These are phyloP conservation scores for Sugiyamaella qingdaonensis DNA, from an alignment of 805 yeast species.

Conservation along the genomic window DNA sequence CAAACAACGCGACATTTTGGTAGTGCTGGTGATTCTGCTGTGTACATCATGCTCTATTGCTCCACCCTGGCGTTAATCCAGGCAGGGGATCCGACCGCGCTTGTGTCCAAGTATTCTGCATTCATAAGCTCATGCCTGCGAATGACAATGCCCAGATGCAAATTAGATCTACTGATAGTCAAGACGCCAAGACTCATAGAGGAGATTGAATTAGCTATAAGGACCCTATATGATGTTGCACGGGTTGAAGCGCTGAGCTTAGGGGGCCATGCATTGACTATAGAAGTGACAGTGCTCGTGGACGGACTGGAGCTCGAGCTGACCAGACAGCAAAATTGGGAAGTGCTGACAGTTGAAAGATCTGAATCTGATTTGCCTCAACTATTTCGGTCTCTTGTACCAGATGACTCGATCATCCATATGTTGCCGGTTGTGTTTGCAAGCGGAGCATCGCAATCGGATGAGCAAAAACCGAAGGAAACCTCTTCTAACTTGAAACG, in stretches of 20 bases:
- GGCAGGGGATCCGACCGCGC: slow-evolving; percentile 13
- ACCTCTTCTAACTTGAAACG: neutral
- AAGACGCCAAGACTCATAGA: slow-evolving; percentile 24
- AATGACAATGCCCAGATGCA: slow-evolving; percentile 29
- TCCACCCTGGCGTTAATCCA: slow-evolving; percentile 25
- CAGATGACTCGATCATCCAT: slow-evolving; percentile 16
- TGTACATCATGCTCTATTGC: slow-evolving; percentile 20
- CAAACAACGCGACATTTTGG: neutral
- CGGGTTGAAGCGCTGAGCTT: slow-evolving; percentile 18
- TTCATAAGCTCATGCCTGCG: slow-evolving; percentile 27
- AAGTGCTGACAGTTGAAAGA: slow-evolving; percentile 31
- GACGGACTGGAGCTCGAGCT: slow-evolving; percentile 31
- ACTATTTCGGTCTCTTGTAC: slow-evolving; percentile 20
- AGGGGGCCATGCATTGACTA: slow-evolving; percentile 4
- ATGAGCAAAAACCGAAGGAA: neutral
- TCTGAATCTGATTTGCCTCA: slow-evolving; percentile 22
- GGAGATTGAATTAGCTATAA: slow-evolving; percentile 25
- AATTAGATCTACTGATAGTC: slow-evolving; percentile 28
- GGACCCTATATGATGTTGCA: slow-evolving; percentile 26
- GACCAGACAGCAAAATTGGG: slow-evolving; percentile 29
- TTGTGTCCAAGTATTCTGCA: slow-evolving; percentile 17
- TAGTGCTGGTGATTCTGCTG: neutral
- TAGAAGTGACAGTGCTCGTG: slow-evolving; percentile 29
- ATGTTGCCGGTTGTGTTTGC: slow-evolving; percentile 25
- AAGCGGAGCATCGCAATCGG: slow-evolving; percentile 1